Evolutionary conservation across 2,329 filamentous ascomycete genomes (phyloP).

Genomic region (Annulohypoxylon truncatum): DNA sequence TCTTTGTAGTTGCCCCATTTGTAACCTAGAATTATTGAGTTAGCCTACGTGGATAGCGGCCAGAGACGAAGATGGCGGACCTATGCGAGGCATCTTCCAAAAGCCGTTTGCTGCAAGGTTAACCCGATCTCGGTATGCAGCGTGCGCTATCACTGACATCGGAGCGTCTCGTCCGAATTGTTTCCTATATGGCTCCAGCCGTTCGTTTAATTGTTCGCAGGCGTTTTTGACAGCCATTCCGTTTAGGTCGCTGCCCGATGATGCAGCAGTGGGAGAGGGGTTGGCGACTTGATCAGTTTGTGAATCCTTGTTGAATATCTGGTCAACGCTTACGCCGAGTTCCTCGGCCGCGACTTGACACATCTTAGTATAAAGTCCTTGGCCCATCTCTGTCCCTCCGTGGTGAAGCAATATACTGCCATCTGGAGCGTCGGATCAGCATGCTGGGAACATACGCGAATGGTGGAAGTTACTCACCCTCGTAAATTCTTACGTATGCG

Average conservation of each 20-base stretch:
- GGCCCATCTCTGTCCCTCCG: slow-evolving; percentile 96
- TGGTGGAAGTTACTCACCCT: slow-evolving; percentile 53
- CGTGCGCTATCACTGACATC: slow-evolving; percentile 87
- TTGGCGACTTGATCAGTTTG: slow-evolving; percentile 95
- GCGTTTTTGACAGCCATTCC: slow-evolving; percentile 94
- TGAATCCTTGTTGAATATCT: slow-evolving; percentile 91
- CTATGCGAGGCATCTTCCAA: slow-evolving; percentile 96
- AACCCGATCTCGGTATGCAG: slow-evolving; percentile 92
- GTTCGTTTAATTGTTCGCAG: slow-evolving; percentile 86
- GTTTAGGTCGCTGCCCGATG: slow-evolving; percentile 91
- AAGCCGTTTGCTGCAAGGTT: slow-evolving; percentile 94
- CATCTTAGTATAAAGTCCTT: slow-evolving; percentile 96
- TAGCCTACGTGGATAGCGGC: not conserved
- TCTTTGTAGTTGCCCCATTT: slow-evolving; percentile 89
- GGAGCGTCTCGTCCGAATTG: slow-evolving; percentile 79
- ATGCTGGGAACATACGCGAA: not conserved
- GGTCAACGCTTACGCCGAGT: slow-evolving; percentile 78
- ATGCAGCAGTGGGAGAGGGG: slow-evolving; percentile 89
- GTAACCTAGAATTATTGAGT: slow-evolving; percentile 28
- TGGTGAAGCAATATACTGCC: slow-evolving; percentile 91
- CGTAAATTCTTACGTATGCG: slow-evolving; percentile 93
- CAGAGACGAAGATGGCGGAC: slow-evolving; percentile 63
- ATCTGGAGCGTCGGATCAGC: slow-evolving; percentile 59
- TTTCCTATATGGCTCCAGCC: slow-evolving; percentile 83
- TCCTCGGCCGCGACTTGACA: slow-evolving; percentile 92